Conservation (phyloP, 139 green algal species). For the Chlamydomonas sp. region DNA sequence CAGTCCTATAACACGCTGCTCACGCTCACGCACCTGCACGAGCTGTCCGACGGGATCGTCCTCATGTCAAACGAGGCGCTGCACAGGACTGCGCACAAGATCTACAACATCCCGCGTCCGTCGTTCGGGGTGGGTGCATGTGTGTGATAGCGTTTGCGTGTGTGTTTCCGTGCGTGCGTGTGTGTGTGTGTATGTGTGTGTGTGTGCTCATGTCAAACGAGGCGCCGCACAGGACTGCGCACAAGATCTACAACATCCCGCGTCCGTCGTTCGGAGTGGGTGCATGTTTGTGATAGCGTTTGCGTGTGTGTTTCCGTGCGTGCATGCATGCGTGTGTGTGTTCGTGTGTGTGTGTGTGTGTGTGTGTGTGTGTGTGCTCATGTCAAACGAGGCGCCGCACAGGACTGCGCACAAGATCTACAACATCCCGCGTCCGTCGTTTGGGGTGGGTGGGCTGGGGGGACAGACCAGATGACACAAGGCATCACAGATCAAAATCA, state of each 20-base stretch:
- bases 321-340: no score
- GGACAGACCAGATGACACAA: background rate
- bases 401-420: conserved; percentile 33
- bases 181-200: background rate
- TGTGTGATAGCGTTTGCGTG: background rate
- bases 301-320: background rate
- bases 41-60: conserved; percentile 56
- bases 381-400: conserved; percentile 58
- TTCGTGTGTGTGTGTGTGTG: no score
- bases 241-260: conserved; percentile 38
- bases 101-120: conserved; percentile 46
- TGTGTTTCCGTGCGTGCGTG: no score
- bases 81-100: conserved; percentile 31
- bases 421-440: conserved; percentile 47
- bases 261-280: conserved; percentile 49
- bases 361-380: conserved; percentile 28
- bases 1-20: conserved; percentile 81
- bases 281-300: background rate
- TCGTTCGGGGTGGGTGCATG: conserved; percentile 37
- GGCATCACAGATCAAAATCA: background rate
- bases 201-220: conserved; percentile 59
- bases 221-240: conserved; percentile 39
- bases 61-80: conserved; percentile 61
- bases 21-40: conserved; percentile 51
- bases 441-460: conserved; percentile 29